Evolutionary conservation across 345 rosid species (phyloP), one percentile per base, ranked within the genome.

Genomic region (Moricandia arvensis): DNA sequence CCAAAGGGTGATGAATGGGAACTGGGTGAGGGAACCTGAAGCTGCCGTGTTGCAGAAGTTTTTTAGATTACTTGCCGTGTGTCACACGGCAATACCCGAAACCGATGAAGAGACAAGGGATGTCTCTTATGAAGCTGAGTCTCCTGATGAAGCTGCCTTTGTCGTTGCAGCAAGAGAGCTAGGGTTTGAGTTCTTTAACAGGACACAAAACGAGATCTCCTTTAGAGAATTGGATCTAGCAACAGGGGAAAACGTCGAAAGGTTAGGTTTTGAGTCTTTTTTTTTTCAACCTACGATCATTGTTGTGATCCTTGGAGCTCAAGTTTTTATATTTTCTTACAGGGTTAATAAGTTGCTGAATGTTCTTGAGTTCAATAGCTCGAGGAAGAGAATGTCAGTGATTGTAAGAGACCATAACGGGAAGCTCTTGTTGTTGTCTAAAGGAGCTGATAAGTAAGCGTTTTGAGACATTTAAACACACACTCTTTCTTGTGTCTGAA

Each of bases 91-190:
- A 7, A 87, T 94, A 58, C 97, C 98, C 1, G 98, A 91, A 71
- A 85, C 85, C 6, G 92, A 90, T 80, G 93, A 87, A 81, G 87
- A 67, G 60, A 80, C 88, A 0, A 90, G 91, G 7, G 87, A 84
- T 53, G 80, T 91, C 21, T 66, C 88, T 8, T 94, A 94, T 34
- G 97, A 94, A 81, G 98, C 98, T 11, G 97, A 91, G 77, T 91
- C 95, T 33, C 97, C 97, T 0, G 98, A 94, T 84, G 98, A 94
- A 85, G 90, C 96, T 63, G 95, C 98, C 1, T 91, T 94, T 68
- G 98, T 94, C 26, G 84, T 90, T 79, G 98, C 98, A 5, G 98
- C 98, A 4, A 79, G 93, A 79, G 91, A 91, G 80, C 37, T 91
- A 8, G 98, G 98, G 63, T 94, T 91, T 6, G 97, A 91, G 81